Evolutionary conservation across 2,329 filamentous ascomycete genomes (phyloP), one percentile per base, ranked within the genome.

Genomic region (Phaeophleospora eucalypticola): DNA sequence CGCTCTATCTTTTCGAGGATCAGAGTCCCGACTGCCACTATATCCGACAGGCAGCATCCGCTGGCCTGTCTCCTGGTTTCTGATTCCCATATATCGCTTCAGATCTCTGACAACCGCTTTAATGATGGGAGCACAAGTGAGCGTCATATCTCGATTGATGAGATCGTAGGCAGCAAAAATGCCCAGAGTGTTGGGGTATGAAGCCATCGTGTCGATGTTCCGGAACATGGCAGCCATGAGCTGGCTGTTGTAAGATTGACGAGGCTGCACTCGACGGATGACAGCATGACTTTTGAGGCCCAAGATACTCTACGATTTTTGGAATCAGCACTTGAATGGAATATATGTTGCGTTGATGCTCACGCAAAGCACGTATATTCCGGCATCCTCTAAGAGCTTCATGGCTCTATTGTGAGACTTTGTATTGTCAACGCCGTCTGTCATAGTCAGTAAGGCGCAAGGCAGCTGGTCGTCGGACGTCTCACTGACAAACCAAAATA

Each of bases 1-100:
- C 4, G 36, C 19, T 7, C 14, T 38, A 19, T 38, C 36, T 29
- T 12, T 29, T n/a, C n/a, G n/a, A n/a, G n/a, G 8, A 24, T 27
- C 24, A n/a, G 10, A 40, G 34, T 46, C n/a, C 37, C 10, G 14
- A 40, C 37, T 37, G 18, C 18, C 42, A 15, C 43, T 42, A 32
- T 53, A 54, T 10, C 52, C 48, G 4, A 57, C 29, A 10, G 49
- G 52, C 14, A 57, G 24, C n/a, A 46, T n/a, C 19, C 52, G 29
- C 27, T 50, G 45, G 4, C 54, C 49, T 3, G 24, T 33, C 6
- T 10, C 10, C n/a, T 46, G 36, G 17, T 49, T 17, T 24, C 41
- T 52, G 20, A 48, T 10, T 3, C 9, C 12, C 45, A 53, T 48
- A 24, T 52, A 48, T 12, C 33, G 43, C 37, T 57, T 57, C 17